Base-by-base conservation (phyloP, 1,284 basidiomycete species). In the Cryptococcus neoformans region DNA sequence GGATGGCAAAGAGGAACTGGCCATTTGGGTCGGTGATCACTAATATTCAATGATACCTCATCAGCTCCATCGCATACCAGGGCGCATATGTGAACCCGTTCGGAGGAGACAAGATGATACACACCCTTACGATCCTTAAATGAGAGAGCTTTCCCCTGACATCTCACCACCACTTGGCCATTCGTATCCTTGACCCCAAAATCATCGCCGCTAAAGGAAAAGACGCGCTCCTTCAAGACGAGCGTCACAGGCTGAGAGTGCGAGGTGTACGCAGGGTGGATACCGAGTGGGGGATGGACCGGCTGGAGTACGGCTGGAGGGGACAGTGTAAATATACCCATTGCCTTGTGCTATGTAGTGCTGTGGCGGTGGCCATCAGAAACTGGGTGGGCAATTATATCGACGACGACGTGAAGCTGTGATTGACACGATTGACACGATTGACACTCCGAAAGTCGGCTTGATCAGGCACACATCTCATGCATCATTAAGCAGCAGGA, bases 71-170 rank as follows among this genome's bases (percentile, higher is more conserved):
- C 28, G 28, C 28, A 28, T 28, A 28, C 28, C 28, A 28, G 28
- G 4, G 28, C 3, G 28, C 28, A 28, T 28, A 28, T 4, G 4
- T 28, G 28, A 28, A 28, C 3, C 28, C 28, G 28, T 28, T 28
- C 28, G 28, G 28, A 28, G 28, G 4, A 28, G 10, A 16, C 21
- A 14, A 37, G 35, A 1, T 10, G 6, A 16, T 1, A 56, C 67
- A 45, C 51, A 74, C 75, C 68, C 62, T 77, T 78, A 17, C 64
- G 60, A 47, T 76, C 75, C n/a, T 65, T 54, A 38, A 76, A 61
- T 8, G 65, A 68, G 40, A 74, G 16, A 1, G 66, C 62, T 50
- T 70, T 68, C 21, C 72, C 77, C 35, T 62, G 42, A 47, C 74
- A 74, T 21, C 51, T 49, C 6, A 73, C 63, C 2, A 78, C 72